Conservation (phyloP, 768 basidiomycete genomes). For the Lactarius tabidus region DNA sequence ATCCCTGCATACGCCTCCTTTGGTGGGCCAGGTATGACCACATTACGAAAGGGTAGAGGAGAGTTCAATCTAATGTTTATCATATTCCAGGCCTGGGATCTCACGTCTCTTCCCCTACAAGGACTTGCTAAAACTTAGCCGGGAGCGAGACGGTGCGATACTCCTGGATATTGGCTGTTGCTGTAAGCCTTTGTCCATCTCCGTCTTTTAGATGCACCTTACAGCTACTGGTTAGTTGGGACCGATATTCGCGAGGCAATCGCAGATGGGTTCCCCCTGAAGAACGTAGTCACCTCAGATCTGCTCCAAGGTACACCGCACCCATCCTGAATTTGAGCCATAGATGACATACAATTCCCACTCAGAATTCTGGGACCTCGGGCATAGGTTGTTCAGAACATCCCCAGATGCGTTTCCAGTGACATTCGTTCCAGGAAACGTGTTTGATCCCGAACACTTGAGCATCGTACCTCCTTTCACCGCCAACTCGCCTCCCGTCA, state of each 20-base stretch:
- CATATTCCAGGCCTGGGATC: too few species aligned
- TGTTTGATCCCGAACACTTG: slow-evolving; percentile 45
- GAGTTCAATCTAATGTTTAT: too few species aligned
- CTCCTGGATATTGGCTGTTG: too few species aligned
- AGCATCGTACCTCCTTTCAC: slow-evolving; percentile 30
- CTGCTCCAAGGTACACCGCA: slow-evolving; percentile 33
- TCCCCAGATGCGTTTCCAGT: slow-evolving; percentile 50
- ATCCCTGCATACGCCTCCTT: too few species aligned
- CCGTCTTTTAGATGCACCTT: neutral
- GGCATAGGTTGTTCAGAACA: slow-evolving; percentile 56
- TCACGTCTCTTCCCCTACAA: too few species aligned
- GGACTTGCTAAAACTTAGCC: too few species aligned
- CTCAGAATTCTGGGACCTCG: slow-evolving; percentile 57
- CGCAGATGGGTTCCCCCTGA: slow-evolving; percentile 41
- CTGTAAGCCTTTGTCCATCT: slow-evolving; percentile 17
- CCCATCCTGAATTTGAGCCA: neutral
- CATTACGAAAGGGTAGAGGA: too few species aligned
- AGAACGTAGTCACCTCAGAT: slow-evolving; percentile 40
- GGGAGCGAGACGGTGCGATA: too few species aligned
- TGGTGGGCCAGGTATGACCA: too few species aligned
- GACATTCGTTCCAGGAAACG: slow-evolving; percentile 53
- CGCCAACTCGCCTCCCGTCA: slow-evolving; percentile 26
- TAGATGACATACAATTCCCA: neutral
- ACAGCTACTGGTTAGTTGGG: slow-evolving; percentile 34
- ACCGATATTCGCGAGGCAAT: slow-evolving; percentile 41